Evolutionary conservation across 2,329 filamentous ascomycete genomes (phyloP).

Genomic region (Beauveria pseudobassiana): DNA sequence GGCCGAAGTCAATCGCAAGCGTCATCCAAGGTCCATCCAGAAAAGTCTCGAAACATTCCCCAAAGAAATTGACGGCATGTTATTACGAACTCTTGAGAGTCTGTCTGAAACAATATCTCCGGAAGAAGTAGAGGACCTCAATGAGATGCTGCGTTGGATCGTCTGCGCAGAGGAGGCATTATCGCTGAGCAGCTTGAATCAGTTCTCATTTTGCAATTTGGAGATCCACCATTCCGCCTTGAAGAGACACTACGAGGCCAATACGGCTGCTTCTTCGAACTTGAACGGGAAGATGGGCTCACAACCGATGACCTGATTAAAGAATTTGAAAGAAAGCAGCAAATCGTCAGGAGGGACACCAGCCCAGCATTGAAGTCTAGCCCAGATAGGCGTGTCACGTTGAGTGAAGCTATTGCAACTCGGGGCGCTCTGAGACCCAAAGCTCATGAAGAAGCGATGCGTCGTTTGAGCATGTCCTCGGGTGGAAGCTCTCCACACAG

Average conservation of each 20-base stretch:
- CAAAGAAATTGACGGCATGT: slow-evolving; percentile 34
- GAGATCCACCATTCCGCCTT: slow-evolving; percentile 31
- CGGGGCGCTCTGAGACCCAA: not conserved
- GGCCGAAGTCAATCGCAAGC: slow-evolving; percentile 38
- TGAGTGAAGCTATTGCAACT: not conserved
- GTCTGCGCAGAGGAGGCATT: slow-evolving; percentile 36
- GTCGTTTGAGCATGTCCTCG: slow-evolving; percentile 6
- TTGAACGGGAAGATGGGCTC: slow-evolving; percentile 36
- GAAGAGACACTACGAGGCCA: slow-evolving; percentile 36
- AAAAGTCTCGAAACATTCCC: slow-evolving; percentile 38
- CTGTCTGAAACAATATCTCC: slow-evolving; percentile 32
- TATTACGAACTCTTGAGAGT: slow-evolving; percentile 33
- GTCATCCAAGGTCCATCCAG: slow-evolving; percentile 36
- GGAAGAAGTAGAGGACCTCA: slow-evolving; percentile 34
- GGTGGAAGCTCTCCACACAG: slow-evolving; percentile 20
- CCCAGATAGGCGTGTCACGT: not conserved
- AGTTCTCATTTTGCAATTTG: slow-evolving; percentile 34
- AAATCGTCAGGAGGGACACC: slow-evolving; percentile 8
- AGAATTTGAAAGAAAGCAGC: slow-evolving; percentile 26
- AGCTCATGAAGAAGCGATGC: not conserved
- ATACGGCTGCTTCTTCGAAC: slow-evolving; percentile 39
- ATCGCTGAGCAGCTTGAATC: slow-evolving; percentile 36
- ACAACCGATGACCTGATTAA: slow-evolving; percentile 34
- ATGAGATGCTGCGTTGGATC: slow-evolving; percentile 39
- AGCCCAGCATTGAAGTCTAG: not conserved